These are phyloP conservation scores for Talaromyces marneffei DNA, from an alignment of 2,329 filamentous ascomycete species.

Conservation along the genomic window DNA sequence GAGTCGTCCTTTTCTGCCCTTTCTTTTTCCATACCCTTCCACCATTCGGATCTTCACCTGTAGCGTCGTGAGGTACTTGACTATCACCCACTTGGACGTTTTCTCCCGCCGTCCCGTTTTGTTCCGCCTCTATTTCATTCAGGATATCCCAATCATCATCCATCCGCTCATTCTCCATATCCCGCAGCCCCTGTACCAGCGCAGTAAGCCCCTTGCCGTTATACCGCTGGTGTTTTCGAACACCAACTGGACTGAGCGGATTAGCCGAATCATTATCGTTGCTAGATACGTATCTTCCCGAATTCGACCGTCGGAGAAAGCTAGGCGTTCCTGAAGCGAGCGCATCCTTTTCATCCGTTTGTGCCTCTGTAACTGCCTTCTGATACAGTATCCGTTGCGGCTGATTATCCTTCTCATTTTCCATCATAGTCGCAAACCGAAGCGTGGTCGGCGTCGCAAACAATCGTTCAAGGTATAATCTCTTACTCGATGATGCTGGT, in stretches of 20 bases:
- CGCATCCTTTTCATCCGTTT: constrained; percentile 14
- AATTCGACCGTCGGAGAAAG: constrained; percentile 35
- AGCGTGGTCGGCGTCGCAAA: constrained; percentile 43
- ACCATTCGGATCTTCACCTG: constrained; percentile 7
- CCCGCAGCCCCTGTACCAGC: constrained; percentile 34
- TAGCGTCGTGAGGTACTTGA: constrained; percentile 21
- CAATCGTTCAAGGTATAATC: constrained; percentile 40
- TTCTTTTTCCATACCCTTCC: constrained; percentile 41
- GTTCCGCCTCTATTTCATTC: constrained; percentile 40
- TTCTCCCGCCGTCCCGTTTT: constrained; percentile 20
- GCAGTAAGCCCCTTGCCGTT: constrained; percentile 36
- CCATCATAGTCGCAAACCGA: constrained; percentile 38
- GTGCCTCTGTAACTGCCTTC: neutral
- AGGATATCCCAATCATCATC: constrained; percentile 42
- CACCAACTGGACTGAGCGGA: constrained; percentile 34
- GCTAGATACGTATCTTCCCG: constrained; percentile 23
- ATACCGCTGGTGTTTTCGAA: constrained; percentile 31
- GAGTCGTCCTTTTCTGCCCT: constrained; percentile 46
- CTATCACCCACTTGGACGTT: constrained; percentile 33
- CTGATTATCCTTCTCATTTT: constrained; percentile 24
- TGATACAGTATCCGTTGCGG: constrained; percentile 8
- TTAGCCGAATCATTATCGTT: neutral
- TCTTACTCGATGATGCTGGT: constrained; percentile 40
- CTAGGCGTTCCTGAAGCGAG: constrained; percentile 33
- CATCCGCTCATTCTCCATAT: constrained; percentile 37